Evolutionary conservation across 441 rosid species (phyloP).

Genomic region (Erysimum cheiri): DNA sequence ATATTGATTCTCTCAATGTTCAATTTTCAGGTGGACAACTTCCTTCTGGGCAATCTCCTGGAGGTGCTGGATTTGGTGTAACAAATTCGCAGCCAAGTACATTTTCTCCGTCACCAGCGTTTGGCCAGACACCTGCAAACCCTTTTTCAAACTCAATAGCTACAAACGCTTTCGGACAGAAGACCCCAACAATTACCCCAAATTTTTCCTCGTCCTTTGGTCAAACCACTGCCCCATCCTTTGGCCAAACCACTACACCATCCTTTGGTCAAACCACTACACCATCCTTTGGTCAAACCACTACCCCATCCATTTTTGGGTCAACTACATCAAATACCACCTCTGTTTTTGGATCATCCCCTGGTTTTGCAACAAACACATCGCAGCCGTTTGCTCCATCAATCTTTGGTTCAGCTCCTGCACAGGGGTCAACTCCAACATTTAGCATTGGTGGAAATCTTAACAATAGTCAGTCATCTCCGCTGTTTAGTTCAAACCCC

Average conservation of each 20-base stretch:
- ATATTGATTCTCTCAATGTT: conserved; percentile 28
- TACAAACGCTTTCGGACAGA: conserved; percentile 61
- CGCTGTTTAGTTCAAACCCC: conserved; percentile 60
- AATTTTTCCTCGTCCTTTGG: conserved; percentile 57
- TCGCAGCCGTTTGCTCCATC: conserved; percentile 66
- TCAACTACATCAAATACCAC: conserved; percentile 52
- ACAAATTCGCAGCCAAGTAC: conserved; percentile 54
- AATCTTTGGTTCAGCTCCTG: conserved; percentile 55
- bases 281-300: conserved; percentile 51
- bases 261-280: conserved; percentile 54
- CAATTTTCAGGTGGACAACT: conserved; percentile 71
- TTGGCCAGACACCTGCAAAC: conserved; percentile 58
- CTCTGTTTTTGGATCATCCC: conserved; percentile 53
- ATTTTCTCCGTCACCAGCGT: conserved; percentile 55
- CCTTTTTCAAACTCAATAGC: conserved; percentile 61
- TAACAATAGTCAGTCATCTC: conserved; percentile 61
- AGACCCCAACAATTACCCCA: conserved; percentile 52
- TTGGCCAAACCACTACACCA: conserved; percentile 53
- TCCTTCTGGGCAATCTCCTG: conserved; percentile 65
- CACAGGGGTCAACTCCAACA: conserved; percentile 54
- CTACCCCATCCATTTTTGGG: conserved; percentile 60
- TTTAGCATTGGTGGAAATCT: conserved; percentile 56
- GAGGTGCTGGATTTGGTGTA: conserved; percentile 55
- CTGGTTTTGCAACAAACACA: conserved; percentile 53
- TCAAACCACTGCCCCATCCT: conserved; percentile 57